Base-by-base conservation (phyloP, 164 flowering plant species). In the Aristolochia fimbriata region DNA sequence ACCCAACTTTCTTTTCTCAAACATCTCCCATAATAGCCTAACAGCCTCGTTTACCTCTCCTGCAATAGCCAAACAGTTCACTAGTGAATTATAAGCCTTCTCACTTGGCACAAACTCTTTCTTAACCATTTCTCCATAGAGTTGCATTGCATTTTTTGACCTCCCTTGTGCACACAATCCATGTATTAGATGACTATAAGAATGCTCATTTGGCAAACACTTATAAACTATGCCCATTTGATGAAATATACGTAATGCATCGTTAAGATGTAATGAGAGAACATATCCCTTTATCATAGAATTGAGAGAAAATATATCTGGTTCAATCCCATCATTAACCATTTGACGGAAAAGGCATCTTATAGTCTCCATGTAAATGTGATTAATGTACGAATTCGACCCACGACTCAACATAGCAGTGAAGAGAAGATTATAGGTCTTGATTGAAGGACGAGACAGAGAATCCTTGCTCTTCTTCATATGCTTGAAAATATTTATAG, bases 121-220 rank as follows among this genome's bases (percentile, higher is more conserved):
- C 19, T 49, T 49, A 78, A 81, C 78, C 98, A 89, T 87, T 63
- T 86, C 77, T 55, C 69, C 31, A 51, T 74, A 84, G 58, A 93
- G 45, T 68, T 87, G 82, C 66, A 46, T 75, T 15, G 96, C 97
- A 81, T 87, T 90, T 10, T 55, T 73, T 9, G 97, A 86, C 41
- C 98, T 72, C 15, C 78, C 83, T 80, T 89, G 97, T 41, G 87
- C 86, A 71, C 98, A 89, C 31, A 89, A 59, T 16, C 97, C 98
- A 67, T 89, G 87, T 31, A 92, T 80, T 60, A 92, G 61, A 74
- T 87, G 79, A 75, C 83, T 74, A 70, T 77, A 87, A 0, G 98
- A 78, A 68, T 62, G 68, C 3, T 88, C 72, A 63, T 90, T 80
- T 15, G 97, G 97, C 55, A 10, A 57, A 64, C 88, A 82, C 4